Evolutionary conservation across 2,329 filamentous ascomycete species (phyloP), one percentile per base, ranked within the genome.

Genomic region (Trichoderma sp.): DNA sequence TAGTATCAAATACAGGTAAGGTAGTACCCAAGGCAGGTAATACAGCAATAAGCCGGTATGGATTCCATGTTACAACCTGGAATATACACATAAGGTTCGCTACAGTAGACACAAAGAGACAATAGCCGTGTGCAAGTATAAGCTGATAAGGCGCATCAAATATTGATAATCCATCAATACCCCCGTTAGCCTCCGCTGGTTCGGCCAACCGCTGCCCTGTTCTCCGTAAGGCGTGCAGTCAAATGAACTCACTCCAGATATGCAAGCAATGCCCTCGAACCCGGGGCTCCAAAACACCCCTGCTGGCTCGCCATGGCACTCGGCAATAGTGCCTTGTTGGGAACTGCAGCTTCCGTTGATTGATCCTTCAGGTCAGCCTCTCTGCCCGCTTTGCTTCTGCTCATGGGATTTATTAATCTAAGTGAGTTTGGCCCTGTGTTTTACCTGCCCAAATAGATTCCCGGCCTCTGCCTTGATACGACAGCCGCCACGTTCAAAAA

Each of bases 241-340:
- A 43, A 43, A 32, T n/a, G 23, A 17, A 34, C 34, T 57, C 43
- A 34, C 53, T 39, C 55, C 20, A 28, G 30, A 61, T 68, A 68
- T 68, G 66, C 66, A 68, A 68, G 66, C 66, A 68, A 68, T 61
- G 53, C 66, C 32, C n/a, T 50, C 23, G 50, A 57, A 39, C 47
- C 64, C 32, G 50, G 55, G 66, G 28, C 36, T 61, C 26, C 36
- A 34, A 59, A 28, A 23, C 55, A 68, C 66, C 66, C 66, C 36
- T 68, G 66, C 55, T 53, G 39, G 58, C 59, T 55, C 23, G 61
- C 68, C 20, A 59, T 34, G 39, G 58, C 59, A 63, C 23, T 70
- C 68, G 68, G 68, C 59, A 63, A 70, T 53, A 70, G 58, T 70
- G 43, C 68, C 68, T n/a, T 55, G 57, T 70, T 70, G 68, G 68